Evolutionary conservation across 1,139 yeast genomes (phyloP), one percentile per base, ranked within the genome.

Genomic region (Casaregolazyma suthepensis): DNA sequence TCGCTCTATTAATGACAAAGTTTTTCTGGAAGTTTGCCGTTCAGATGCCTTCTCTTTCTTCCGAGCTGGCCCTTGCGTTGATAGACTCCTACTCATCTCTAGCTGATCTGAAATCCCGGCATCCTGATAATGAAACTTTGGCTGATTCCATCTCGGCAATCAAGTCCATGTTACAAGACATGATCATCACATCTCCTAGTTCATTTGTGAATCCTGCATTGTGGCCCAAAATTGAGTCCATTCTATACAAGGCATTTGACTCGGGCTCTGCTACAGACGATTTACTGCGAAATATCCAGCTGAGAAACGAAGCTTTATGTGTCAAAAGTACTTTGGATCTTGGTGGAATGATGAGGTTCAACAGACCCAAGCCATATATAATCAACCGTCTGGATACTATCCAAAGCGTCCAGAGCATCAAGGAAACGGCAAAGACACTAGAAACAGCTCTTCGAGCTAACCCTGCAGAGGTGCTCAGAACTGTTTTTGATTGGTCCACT

Each of bases 151-250:
- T 47, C 44, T 15, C 45, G 13, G 37, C 50, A 2, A 22, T 38
- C 22, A 43, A 47, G 29, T 22, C 43, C 10, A 43, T 43, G n/a
- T 57, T 63, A 38, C 54, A 56, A 38, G 55, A 63, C 23, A 60
- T 88, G 26, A 86, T 71, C 75, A 76, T 61, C 69, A 72, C 61
- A 77, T 84, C 75, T 61, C 82, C 65, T 12, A 90, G 87, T 61
- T 78, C 84, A 4, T 89, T 90, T 61, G 82, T 90, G n/a, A 76
- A 87, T 43, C 95, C 96, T 0, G 78, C 76, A 52, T 77, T 75
- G 54, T 90, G 97, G 97, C 74, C 77, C 13, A 65, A 77, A 5
- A 70, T 87, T 50, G 83, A 82, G 48, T 75, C 79, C 1, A 78
- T 81, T 10, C 66, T 87, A 59, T 72, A 67, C 63, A 78, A 67